A percentile compares a stretch with the other conserved stretches of the same genome.
Conservation (phyloP, 176 grass and related monocot species). For the Triticum aestivum region IWGSC_CS_RefSeq_v2.1 NC_057813.1:544861685-544862184, state of each 20-base stretch:
- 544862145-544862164: conserved; percentile 89
- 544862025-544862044: conserved; percentile 93
- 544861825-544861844: not conserved
- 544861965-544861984: not conserved
- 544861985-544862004: conserved; percentile 50
- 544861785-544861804: not conserved
- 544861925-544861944: conserved; percentile 79
- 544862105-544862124: conserved; percentile 69
- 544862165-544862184: conserved; percentile 63
- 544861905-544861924: conserved; percentile 85
- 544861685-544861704: not conserved
- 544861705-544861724: not conserved
- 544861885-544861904: conserved; percentile 70
- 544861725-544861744: not conserved
- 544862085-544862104: conserved; percentile 62
- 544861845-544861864: not conserved
- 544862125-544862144: conserved; percentile 88
- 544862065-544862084: conserved; percentile 89
- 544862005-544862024: conserved; percentile 78
- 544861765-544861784: not conserved
- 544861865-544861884: not conserved
- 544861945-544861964: conserved; percentile 57
- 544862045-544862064: conserved; percentile 98
- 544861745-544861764: not conserved
- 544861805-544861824: not conserved